Conservation (phyloP, 2,329 filamentous ascomycete genomes). For the Chaetomium strumarium region DNA sequence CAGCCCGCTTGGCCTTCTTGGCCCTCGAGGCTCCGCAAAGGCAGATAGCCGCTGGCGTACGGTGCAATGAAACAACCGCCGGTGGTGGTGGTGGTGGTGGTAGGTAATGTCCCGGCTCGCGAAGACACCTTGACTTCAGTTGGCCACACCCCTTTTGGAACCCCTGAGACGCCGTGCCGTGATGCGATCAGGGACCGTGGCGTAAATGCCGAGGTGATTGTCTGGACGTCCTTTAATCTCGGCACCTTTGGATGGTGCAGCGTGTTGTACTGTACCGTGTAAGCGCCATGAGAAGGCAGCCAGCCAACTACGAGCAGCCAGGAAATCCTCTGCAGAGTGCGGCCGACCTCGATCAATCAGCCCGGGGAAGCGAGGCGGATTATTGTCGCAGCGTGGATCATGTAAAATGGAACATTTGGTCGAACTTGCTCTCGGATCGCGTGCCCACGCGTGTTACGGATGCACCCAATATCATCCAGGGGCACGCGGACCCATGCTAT, state of each 20-base stretch:
- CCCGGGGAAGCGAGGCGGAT: not conserved
- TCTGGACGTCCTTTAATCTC: conserved; percentile 15
- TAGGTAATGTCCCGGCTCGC: too few species aligned
- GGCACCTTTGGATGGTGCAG: conserved; percentile 1
- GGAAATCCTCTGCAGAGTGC: not conserved
- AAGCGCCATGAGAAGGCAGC: not conserved
- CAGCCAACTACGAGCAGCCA: not conserved
- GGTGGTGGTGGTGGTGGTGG: too few species aligned
- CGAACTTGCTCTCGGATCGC: not conserved
- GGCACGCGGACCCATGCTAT: not conserved
- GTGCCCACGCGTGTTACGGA: too few species aligned
- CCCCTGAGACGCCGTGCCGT: not conserved
- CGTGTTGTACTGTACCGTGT: not conserved
- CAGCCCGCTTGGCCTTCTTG: too few species aligned
- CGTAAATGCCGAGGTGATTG: not conserved
- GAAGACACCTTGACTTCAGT: not conserved
- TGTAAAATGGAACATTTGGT: not conserved
- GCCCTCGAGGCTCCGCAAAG: too few species aligned
- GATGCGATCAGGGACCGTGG: conserved; percentile 7
- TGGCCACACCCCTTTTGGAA: not conserved
- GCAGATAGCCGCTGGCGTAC: too few species aligned
- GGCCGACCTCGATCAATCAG: not conserved
- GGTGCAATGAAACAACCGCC: too few species aligned
- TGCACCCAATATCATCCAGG: not conserved
- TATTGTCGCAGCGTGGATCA: not conserved